These are phyloP conservation scores for Apiotrichum siamense DNA, from an alignment of 1,284 basidiomycete species.

Conservation along the genomic window DNA sequence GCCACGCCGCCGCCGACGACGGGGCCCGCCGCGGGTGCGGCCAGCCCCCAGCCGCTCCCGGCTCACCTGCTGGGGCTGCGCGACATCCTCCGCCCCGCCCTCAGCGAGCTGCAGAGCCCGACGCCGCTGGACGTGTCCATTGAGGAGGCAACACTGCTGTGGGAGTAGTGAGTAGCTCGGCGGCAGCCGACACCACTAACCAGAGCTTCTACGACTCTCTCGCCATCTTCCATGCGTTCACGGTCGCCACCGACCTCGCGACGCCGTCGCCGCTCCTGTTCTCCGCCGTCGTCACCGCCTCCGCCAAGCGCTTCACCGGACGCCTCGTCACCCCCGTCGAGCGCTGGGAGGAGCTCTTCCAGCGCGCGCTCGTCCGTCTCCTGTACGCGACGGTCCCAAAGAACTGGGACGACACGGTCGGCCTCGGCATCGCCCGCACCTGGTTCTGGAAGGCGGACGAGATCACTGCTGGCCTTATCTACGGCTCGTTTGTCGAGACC, in stretches of 20 bases:
- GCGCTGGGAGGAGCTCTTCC: background rate
- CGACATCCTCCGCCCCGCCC: conserved; percentile 6
- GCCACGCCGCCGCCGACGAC: too few species aligned
- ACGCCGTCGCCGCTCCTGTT: conserved; percentile 18
- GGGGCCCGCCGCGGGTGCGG: too few species aligned
- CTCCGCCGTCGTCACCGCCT: conserved; percentile 14
- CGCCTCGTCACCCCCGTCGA: conserved; percentile 5
- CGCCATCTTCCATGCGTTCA: conserved; percentile 21
- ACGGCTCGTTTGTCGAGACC: conserved; percentile 16
- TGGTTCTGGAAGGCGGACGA: conserved; percentile 22
- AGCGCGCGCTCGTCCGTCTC: background rate
- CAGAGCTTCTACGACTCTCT: conserved; percentile 20
- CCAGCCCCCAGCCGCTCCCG: too few species aligned
- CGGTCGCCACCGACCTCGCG: conserved; percentile 10
- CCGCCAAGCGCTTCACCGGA: conserved; percentile 9
- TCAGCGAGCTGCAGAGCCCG: conserved; percentile 9
- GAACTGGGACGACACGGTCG: conserved; percentile 21
- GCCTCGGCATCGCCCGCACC: conserved; percentile 16
- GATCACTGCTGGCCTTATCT: conserved; percentile 15
- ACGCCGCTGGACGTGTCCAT: conserved; percentile 11
- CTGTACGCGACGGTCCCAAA: conserved; percentile 11
- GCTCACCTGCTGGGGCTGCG: conserved; percentile 5
- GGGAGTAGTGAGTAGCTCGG: too few species aligned
- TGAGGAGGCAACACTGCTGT: conserved; percentile 16
- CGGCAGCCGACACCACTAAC: too few species aligned